phyloP scores from a whole-genome alignment of 2,329 filamentous ascomycete genomes.

The Epichloe gansuensis region DNA sequence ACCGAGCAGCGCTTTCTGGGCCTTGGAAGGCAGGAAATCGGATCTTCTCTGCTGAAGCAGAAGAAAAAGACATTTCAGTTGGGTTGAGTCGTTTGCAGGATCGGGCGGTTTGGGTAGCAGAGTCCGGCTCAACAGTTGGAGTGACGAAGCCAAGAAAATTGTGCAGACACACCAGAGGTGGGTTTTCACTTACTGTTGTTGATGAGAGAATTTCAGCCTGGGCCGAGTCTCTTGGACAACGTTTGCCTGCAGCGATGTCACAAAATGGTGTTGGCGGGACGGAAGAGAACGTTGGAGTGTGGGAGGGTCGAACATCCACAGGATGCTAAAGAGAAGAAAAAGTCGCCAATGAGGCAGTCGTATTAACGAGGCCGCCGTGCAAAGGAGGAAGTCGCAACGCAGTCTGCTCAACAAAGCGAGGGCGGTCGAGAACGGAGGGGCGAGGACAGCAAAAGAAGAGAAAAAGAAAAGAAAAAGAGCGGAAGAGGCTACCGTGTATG shows the following conservation, averaged over 20 bases:
- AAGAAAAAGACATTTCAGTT: background rate
- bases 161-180: background rate
- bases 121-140: background rate
- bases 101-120: background rate
- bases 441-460: background rate
- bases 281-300: background rate
- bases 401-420: background rate
- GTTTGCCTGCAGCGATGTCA: conserved; percentile 1
- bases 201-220: background rate
- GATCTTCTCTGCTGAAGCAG: background rate
- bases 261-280: background rate
- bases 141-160: background rate
- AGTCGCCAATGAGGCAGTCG: conserved; percentile 3
- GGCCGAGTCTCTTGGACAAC: background rate
- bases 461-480: background rate
- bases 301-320: conserved; percentile 1
- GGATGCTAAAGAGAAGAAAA: conserved; percentile 3
- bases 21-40: background rate
- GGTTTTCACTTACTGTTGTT: conserved; percentile 1
- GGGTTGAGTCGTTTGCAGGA: background rate
- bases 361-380: background rate
- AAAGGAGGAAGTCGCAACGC: conserved; percentile 7
- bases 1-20: background rate
- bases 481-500: background rate
- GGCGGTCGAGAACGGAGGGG: background rate